Base-by-base conservation (phyloP, 2,329 filamentous ascomycete species). In the Aspergillus pseudonomiae region DNA sequence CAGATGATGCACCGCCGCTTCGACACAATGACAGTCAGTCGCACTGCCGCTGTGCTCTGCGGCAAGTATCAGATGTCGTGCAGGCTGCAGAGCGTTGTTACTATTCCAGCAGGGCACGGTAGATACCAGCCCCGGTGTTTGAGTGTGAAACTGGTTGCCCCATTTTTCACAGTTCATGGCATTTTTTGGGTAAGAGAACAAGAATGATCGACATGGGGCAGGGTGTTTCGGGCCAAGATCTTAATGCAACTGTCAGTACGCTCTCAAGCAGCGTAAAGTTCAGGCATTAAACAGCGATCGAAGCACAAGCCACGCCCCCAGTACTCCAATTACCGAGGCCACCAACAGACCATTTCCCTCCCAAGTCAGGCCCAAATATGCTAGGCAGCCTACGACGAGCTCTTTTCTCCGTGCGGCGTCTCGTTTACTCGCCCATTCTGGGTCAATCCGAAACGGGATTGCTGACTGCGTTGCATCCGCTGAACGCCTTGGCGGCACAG, bases 401-500 rank as follows among this genome's bases (percentile, higher is more conserved):
- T 91, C 89, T 67, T 84, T 84, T 48, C 77, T 79, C 61, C 88
- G 82, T 10, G 88, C 89, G 50, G 77, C 75, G 26, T 81, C 80
- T 63, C 87, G 79, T 68, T 82, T 81, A 36, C 77, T 70, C 70
- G 79, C 82, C 88, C 88, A 91, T 43, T 83, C 74, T 5, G 82
- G 79, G 68, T 88, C 84, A 54, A 90, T 79, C 21, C 81, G 72
- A 71, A 87, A 90, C 1, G 88, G 88, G 52, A 85, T 77, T n/a
- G 76, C 72, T 24, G 78, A 70, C 45, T 80, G 73, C 12, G 50
- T 48, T 28, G 80, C 73, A 66, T 82, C 79, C 26, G 73, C 70
- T 21, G 68, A 63, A 34, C 66, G 65, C 46, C 65, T 62, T 7
- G 77, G 65, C 16, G 74, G 68, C 6, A 92, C 79, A 1, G 92